A percentile compares a stretch with the other conserved stretches of the same genome.
Evolutionary conservation across 805 yeast species (phyloP).

Genomic region (Saccharomycopsis sp.): DNA sequence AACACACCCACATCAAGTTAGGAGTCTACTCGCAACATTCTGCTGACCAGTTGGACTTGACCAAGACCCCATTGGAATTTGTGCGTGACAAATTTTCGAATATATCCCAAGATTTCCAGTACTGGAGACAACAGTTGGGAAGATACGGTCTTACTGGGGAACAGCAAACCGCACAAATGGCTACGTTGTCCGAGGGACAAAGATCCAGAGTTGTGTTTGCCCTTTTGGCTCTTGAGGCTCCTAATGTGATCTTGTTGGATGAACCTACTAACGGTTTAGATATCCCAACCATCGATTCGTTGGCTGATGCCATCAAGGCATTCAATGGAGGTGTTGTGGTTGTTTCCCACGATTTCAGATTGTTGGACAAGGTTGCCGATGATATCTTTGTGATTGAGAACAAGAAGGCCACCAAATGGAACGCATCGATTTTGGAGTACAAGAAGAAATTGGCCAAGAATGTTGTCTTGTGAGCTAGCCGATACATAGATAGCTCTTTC

Average conservation of each 20-base stretch:
- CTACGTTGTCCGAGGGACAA: slow-evolving; percentile 97
- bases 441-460: slow-evolving; percentile 91
- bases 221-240: slow-evolving; percentile 86
- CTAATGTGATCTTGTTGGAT: slow-evolving; percentile 90
- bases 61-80: slow-evolving; percentile 92
- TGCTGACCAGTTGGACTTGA: slow-evolving; percentile 93
- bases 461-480: slow-evolving; percentile 54
- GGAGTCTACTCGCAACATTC: slow-evolving; percentile 99
- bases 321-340: slow-evolving; percentile 98
- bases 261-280: slow-evolving; percentile 99
- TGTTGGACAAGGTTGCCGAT: slow-evolving; percentile 93
- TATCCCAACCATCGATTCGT: slow-evolving; percentile 95
- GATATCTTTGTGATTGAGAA: slow-evolving; percentile 95
- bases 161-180: slow-evolving; percentile 98
- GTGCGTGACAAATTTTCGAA: slow-evolving; percentile 89
- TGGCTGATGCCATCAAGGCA: slow-evolving; percentile 91
- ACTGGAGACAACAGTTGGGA: slow-evolving; percentile 97
- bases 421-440: slow-evolving; percentile 83
- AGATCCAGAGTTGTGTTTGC: slow-evolving; percentile 99
- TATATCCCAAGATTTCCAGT: slow-evolving; percentile 96
- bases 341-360: slow-evolving; percentile 98
- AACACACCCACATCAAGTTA: slow-evolving; percentile 94
- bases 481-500: neutral
- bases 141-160: slow-evolving; percentile 98
- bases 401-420: slow-evolving; percentile 95